Base-by-base conservation (phyloP, 768 basidiomycete species). In the Floccularia luteovirens region DNA sequence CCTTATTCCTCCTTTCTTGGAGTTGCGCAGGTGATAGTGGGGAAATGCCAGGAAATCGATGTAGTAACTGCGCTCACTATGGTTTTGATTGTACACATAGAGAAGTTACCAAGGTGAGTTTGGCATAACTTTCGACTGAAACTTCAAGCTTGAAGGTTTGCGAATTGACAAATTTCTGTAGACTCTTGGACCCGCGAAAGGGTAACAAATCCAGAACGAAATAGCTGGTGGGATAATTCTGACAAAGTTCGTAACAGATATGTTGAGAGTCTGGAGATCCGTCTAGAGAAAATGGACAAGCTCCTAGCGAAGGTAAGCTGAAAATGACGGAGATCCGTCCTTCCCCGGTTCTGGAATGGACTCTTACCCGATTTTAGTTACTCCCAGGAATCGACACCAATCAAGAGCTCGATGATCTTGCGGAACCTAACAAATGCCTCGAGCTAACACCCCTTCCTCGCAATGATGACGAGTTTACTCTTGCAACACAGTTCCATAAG, bases 31-130 rank as follows among this genome's bases (percentile, higher is more conserved):
- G 80, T 48, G 80, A 88, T 57, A 85, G 84, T 46, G 78, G 74
- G 3, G 74, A 74, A 48, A 76, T 74, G 74, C 69, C 72, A 13
- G 70, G 69, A 24, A 78, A 77, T 53, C 59, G 66, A 31, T 86
- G 82, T 49, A 74, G 74, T 3, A 82, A 80, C 50, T 84, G 82
- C 50, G 62, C 70, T 17, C 67, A 77, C 17, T 75, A 67, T 45
- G 66, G 69, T 37, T 60, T 69, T 27, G 73, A 80, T 14, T 86
- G 83, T 55, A 81, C 77, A 1, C 82, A 84, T 51, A 68, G 75
- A 39, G 79, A 82, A 57, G 72, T 77, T 14, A 75, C 78, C 8
- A 83, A 81, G 72, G 80, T 80, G 44, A 36, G 66, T 68, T 56
- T 22, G 8, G 11, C 14, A 2, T 25, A 36, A 37, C 24, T 36